These are phyloP conservation scores for Rhodotorula glutinis DNA, from an alignment of 1,284 basidiomycete genomes.

Conservation along the genomic window DNA sequence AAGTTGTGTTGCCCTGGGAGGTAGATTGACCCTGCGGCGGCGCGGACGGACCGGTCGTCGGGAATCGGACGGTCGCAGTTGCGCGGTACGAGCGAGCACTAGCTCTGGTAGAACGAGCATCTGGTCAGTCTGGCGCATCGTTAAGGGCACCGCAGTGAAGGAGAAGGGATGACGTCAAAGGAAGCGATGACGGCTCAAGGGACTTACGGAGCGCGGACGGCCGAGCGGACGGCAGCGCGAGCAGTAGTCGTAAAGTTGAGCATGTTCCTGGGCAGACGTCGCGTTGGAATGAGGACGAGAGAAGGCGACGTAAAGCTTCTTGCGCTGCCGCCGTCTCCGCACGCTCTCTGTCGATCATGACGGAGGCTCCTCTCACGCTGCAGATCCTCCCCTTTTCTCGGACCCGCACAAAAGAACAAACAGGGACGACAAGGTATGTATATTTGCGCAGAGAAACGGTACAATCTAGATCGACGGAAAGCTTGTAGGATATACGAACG, in stretches of 20 bases:
- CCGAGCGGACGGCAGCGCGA: background rate
- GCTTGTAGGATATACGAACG: no score
- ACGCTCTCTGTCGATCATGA: no score
- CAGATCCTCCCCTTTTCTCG: no score
- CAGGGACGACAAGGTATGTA: no score
- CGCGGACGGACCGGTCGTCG: background rate
- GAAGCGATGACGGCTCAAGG: background rate
- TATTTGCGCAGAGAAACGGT: no score
- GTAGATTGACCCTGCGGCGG: no score
- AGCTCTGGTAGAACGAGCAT: background rate
- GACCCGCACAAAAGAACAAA: no score
- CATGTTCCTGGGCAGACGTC: background rate
- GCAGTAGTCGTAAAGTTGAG: background rate
- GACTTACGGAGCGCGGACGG: background rate
- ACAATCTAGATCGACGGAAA: no score
- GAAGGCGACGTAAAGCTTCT: no score
- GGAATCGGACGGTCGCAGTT: background rate
- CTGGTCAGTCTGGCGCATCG: no score
- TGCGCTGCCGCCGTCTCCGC: no score
- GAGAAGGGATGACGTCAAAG: background rate
- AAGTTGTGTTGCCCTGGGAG: constrained; percentile 9
- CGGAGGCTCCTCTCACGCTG: no score
- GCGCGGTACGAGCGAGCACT: constrained; percentile 3
- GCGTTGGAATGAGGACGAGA: background rate
- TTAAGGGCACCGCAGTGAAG: background rate